Evolutionary conservation across 1,284 basidiomycete species (phyloP), one percentile per base, ranked within the genome.

Genomic region (Leccinum pallidistipes): DNA sequence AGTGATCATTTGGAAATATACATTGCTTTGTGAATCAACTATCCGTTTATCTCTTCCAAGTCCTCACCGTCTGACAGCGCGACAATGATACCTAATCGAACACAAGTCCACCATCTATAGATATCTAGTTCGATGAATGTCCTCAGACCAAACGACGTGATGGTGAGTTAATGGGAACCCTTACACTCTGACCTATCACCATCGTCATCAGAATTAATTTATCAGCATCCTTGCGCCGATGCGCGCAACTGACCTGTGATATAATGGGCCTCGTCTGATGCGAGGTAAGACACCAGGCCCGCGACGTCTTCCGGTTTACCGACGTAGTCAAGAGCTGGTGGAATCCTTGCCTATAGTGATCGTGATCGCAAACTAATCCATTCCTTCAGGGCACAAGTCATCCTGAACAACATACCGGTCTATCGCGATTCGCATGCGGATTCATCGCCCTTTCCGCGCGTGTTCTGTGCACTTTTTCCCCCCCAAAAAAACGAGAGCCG

Each of bases 301-400:
- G 47, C 59, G 3, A 63, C 56, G 5, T 57, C 50, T 14, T 64
- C 57, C 3, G 34, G 5, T 43, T 59, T 52, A 2, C 64, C 58
- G 21, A 66, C 50, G 47, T 58, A 58, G 16, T 58, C 74, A 31
- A 76, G 67, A 9, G 56, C 38, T 24, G 50, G 57, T 1, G 54
- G 61, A 34, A 51, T 47, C 61, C 62, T 50, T 21, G 60, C 34
- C 60, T 49, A 57, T 34, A 24, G 11, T 56, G 10, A 29, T 27
- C 27, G 50, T 29, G 50, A 24, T 50, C 43, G 43, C 21, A 49
- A 51, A n/a, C 27, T n/a, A n/a, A 27, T 10, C 0, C 16, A 51
- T 51, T 24, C 50, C 16, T 16, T 51, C 50, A 31, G 50, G 27
- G 47, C 47, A 21, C 14, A 31, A 29, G 29, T 7, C 10, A 29